A percentile compares a stretch with the other conserved stretches of the same genome.
Evolutionary conservation across 352 stramenopile genomes (phyloP).

Genomic region (Globisporangium okanoganense): DNA sequence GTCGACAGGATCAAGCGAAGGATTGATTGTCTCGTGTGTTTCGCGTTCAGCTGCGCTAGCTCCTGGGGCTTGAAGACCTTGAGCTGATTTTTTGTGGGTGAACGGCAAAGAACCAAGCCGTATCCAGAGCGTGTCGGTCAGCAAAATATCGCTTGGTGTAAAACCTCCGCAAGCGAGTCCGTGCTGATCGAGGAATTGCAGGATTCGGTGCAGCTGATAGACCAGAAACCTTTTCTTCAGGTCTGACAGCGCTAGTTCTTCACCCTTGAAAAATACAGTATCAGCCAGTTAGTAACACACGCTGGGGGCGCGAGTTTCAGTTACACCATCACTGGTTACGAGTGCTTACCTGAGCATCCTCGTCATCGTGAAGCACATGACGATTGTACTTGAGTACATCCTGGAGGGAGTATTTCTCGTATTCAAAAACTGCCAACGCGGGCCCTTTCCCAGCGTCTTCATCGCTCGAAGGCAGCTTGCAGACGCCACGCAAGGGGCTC

Average conservation of each 20-base stretch:
- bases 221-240: constrained; percentile 64
- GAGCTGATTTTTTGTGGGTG: constrained; percentile 9
- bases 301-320: no score
- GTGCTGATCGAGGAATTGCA: constrained; percentile 41
- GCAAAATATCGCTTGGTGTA: constrained; percentile 31
- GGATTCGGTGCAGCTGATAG: constrained; percentile 53
- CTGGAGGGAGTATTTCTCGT: constrained; percentile 57
- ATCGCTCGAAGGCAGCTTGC: constrained; percentile 1
- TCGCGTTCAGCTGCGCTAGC: background rate
- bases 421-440: constrained; percentile 56
- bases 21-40: background rate
- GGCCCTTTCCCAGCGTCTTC: background rate
- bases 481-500: constrained; percentile 33
- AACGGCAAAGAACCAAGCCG: constrained; percentile 38
- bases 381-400: constrained; percentile 75
- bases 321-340: background rate
- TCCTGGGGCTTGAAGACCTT: background rate
- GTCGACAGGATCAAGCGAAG: background rate
- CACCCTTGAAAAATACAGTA: constrained; percentile 10
- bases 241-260: constrained; percentile 36
- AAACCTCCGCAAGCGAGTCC: constrained; percentile 41
- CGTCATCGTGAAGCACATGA: constrained; percentile 40
- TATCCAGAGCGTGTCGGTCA: constrained; percentile 51
- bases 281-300: background rate
- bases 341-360: constrained; percentile 5